Conservation (phyloP, 1,139 yeast species). For the Lodderomyces pseudojiufengensis region DNA sequence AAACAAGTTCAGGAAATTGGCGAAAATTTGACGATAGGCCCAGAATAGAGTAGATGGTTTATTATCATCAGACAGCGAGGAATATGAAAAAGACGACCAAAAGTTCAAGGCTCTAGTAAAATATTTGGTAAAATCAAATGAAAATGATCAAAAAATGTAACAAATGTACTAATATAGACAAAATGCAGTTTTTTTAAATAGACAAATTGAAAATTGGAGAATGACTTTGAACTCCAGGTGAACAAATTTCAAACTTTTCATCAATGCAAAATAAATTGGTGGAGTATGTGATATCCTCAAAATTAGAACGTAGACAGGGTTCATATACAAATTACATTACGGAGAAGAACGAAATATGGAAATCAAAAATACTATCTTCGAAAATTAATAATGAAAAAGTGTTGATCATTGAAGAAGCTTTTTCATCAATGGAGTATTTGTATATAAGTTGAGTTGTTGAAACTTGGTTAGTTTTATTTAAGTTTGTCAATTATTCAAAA, state of each 20-base stretch:
- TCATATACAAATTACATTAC: constrained; percentile 38
- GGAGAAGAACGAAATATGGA: constrained; percentile 37
- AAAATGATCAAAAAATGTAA: constrained; percentile 14
- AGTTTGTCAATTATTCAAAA: constrained; percentile 34
- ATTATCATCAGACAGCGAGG: too few relatives aligned
- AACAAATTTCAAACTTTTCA: constrained; percentile 33
- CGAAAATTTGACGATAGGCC: too few relatives aligned
- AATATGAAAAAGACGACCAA: constrained; percentile 8
- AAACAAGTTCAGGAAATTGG: too few relatives aligned
- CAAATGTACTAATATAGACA: constrained; percentile 21
- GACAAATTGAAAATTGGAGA: constrained; percentile 34
- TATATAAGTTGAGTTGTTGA: constrained; percentile 44
- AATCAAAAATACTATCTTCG: constrained; percentile 32
- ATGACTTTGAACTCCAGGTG: constrained; percentile 36
- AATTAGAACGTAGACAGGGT: constrained; percentile 32
- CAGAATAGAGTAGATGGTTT: too few relatives aligned
- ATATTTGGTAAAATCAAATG: constrained; percentile 32
- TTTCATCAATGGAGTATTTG: constrained; percentile 38
- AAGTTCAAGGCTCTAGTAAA: constrained; percentile 41
- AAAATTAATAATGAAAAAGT: constrained; percentile 28
- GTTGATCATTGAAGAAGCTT: constrained; percentile 29
- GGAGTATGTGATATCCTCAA: constrained; percentile 35
- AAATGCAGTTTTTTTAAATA: constrained; percentile 33
- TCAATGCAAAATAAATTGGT: constrained; percentile 37
- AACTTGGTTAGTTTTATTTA: constrained; percentile 42